These are phyloP conservation scores for Nicotiana undulata DNA, from an alignment of 257 asterid species.

Conservation along the genomic window DNA sequence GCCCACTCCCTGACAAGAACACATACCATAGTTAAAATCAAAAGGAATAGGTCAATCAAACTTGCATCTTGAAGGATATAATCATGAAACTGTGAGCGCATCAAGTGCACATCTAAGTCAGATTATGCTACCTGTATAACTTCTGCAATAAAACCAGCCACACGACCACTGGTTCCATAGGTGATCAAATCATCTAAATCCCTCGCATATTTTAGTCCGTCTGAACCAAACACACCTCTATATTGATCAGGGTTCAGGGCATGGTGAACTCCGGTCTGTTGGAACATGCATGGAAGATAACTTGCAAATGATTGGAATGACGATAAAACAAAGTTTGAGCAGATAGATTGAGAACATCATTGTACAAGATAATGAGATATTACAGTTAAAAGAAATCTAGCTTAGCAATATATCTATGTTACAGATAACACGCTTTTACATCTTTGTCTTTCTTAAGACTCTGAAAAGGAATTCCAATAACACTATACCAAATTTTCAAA, in stretches of 20 bases:
- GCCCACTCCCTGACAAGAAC: slow-evolving; percentile 67
- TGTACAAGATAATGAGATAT: no score
- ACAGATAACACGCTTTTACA: no score
- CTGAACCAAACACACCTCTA: slow-evolving; percentile 81
- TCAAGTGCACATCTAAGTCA: no score
- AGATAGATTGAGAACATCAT: no score
- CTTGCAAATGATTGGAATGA: not conserved
- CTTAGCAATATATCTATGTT: no score
- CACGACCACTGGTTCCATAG: slow-evolving; percentile 75
- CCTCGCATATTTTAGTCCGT: slow-evolving; percentile 72
- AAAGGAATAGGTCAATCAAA: no score
- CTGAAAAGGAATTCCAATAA: no score
- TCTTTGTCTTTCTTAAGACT: no score
- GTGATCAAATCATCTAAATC: slow-evolving; percentile 78
- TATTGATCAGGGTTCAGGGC: slow-evolving; percentile 88
- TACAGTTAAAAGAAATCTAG: no score
- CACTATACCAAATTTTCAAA: no score
- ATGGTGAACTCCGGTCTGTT: slow-evolving; percentile 89
- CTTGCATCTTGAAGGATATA: no score
- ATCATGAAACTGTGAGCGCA: not conserved
- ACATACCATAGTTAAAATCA: no score
- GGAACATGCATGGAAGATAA: not conserved
- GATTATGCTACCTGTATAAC: slow-evolving; percentile 68
- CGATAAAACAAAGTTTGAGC: not conserved
- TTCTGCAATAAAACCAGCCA: slow-evolving; percentile 81